These are phyloP conservation scores for Arabidopsis thaliana DNA, from an alignment of 345 rosid genomes.

Conservation along the genomic window DNA sequence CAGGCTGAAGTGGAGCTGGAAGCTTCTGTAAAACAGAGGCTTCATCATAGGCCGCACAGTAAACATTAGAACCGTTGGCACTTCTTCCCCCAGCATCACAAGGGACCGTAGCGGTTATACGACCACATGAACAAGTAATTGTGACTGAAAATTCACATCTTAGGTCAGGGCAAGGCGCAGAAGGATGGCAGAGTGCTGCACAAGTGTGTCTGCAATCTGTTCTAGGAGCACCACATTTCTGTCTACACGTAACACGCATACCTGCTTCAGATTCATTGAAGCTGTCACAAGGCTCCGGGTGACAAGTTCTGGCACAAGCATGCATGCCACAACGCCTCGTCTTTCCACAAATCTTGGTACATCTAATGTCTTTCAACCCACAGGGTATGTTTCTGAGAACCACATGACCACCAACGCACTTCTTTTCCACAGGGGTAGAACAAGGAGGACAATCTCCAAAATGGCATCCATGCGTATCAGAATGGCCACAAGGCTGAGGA, in stretches of 20 bases:
- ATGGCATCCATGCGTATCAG: slow-evolving; percentile 92
- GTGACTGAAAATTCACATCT: slow-evolving; percentile 79
- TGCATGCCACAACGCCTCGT: slow-evolving; percentile 94
- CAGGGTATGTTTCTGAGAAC: slow-evolving; percentile 95
- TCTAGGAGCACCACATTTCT: slow-evolving; percentile 92
- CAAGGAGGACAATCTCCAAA: slow-evolving; percentile 98
- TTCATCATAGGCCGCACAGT: slow-evolving; percentile 59
- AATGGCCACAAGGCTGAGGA: slow-evolving; percentile 88
- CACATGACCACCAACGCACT: slow-evolving; percentile 93
- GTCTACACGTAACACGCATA: slow-evolving; percentile 78
- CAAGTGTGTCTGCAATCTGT: slow-evolving; percentile 94
- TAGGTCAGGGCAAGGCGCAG: slow-evolving; percentile 77
- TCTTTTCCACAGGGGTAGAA: slow-evolving; percentile 86
- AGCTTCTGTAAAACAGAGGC: slow-evolving; percentile 70
- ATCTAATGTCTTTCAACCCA: slow-evolving; percentile 91
- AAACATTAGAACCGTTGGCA: slow-evolving; percentile 39
- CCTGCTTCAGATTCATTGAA: slow-evolving; percentile 49
- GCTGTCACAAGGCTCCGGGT: slow-evolving; percentile 74
- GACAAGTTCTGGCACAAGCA: slow-evolving; percentile 91
- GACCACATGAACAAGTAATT: slow-evolving; percentile 87
- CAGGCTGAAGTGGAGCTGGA: slow-evolving; percentile 74
- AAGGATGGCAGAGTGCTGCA: slow-evolving; percentile 82
- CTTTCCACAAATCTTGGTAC: slow-evolving; percentile 90
- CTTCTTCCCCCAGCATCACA: slow-evolving; percentile 94
- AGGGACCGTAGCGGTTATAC: slow-evolving; percentile 71